Base-by-base conservation (phyloP, 257 asterid genomes). In the Plantago ovata region DNA sequence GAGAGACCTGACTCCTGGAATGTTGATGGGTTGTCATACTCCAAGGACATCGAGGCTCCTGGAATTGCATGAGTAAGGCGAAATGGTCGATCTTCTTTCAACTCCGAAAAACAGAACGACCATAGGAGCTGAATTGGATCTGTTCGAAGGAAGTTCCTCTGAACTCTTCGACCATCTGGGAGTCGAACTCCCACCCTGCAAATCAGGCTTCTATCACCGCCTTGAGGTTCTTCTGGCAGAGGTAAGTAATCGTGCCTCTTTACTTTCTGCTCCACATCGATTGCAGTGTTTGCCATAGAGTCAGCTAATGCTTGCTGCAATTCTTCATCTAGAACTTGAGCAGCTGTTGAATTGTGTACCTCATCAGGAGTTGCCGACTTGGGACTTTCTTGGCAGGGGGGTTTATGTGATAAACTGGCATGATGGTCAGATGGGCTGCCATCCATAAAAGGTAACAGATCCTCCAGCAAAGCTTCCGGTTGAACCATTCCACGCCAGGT, bases 401-500 rank as follows among this genome's bases (percentile, higher is more conserved):
- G 97, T 72, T 92, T 92, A 71, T 84, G 83, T 62, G 94, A 82
- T 39, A 72, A 69, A 65, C 66, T 79, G 53, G 77, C 79, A 68
- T 82, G 93, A 78, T 75, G 79, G 69, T 84, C 95, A 32, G 94
- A 77, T 44, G 98, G 98, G 80, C 82, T 85, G 45, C 81, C 79
- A 66, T 92, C 98, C 95, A 92, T 84, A 76, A 81, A 92, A 12
- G 79, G 87, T 38, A 92, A 39, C 61, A 92, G 95, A 74, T 92
- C 95, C 98, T 93, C 99, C 38, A 93, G 75, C 77, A 93, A 71
- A 68, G 55, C 82, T 64, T 93, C 89, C 50, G 99, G 99, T 63
- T 84, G 97, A 78, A 93, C 77, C 99, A 93, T 93, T 64, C 97
- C 97, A 60, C 76, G 79, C 97, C 96, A 84, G 71, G 82, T 74